These are phyloP conservation scores for Fraxinus floribunda DNA, from an alignment of 305 asterid genomes.

Conservation along the genomic window DNA sequence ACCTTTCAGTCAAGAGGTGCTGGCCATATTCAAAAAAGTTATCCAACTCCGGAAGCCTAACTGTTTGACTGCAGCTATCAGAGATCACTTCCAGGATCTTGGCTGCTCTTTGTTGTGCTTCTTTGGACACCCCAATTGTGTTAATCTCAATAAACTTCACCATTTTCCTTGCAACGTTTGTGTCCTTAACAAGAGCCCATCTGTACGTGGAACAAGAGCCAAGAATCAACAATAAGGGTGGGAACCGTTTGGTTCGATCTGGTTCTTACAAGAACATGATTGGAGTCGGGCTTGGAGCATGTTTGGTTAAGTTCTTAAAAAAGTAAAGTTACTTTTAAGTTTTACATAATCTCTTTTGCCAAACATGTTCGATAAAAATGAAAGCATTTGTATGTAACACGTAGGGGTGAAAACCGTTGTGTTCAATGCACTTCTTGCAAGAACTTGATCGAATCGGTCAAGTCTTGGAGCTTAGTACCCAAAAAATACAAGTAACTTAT, in stretches of 20 bases:
- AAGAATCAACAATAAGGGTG: neutral
- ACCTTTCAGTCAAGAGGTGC: slow-evolving; percentile 43
- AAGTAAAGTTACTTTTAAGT: neutral
- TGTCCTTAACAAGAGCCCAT: slow-evolving; percentile 72
- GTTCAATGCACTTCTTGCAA: neutral
- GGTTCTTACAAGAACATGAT: neutral
- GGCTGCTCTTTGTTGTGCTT: slow-evolving; percentile 79
- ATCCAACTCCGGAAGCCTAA: slow-evolving; percentile 22
- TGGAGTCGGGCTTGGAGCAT: neutral
- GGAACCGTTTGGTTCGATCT: neutral
- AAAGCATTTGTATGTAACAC: neutral
- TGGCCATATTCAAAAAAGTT: slow-evolving; percentile 55
- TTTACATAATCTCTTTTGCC: neutral
- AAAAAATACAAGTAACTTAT: neutral
- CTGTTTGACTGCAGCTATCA: slow-evolving; percentile 41
- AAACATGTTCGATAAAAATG: neutral
- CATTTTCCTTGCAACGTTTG: slow-evolving; percentile 63
- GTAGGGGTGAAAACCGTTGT: neutral
- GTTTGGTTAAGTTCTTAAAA: neutral
- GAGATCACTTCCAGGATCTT: slow-evolving; percentile 45
- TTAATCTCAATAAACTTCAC: slow-evolving; percentile 55
- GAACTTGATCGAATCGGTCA: neutral
- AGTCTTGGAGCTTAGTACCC: neutral
- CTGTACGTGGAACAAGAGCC: slow-evolving; percentile 26
- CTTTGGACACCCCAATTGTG: slow-evolving; percentile 86